Conservation (phyloP, 495 filamentous ascomycete species). For the Xylaria castorea region DNA sequence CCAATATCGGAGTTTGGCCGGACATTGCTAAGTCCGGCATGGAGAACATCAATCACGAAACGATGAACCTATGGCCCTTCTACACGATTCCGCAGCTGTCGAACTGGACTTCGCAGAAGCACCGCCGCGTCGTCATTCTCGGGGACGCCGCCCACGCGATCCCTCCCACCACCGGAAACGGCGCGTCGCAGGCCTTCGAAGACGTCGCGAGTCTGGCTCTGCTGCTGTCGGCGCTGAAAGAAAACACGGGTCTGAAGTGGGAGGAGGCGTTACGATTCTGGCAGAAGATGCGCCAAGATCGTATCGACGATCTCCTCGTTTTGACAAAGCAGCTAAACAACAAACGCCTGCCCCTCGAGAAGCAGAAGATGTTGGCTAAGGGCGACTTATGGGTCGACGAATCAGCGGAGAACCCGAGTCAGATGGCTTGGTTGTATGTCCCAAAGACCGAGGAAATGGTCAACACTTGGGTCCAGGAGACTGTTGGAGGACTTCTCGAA, state of each 20-base stretch:
- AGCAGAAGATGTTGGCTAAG: conserved; percentile 19
- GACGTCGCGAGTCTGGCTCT: conserved; percentile 43
- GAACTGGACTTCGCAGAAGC: conserved; percentile 43
- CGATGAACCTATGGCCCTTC: conserved; percentile 36
- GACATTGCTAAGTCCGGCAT: conserved; percentile 26
- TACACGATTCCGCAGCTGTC: conserved; percentile 29
- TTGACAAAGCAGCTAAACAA: conserved; percentile 32
- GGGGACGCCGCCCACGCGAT: conserved; percentile 52
- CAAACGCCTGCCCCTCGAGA: conserved; percentile 31
- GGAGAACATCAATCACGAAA: conserved; percentile 28
- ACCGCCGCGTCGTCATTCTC: conserved; percentile 18
- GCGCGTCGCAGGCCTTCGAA: conserved; percentile 48
- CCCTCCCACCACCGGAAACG: conserved; percentile 50
- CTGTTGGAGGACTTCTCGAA: not conserved
- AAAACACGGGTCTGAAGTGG: conserved; percentile 10
- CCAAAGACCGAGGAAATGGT: conserved; percentile 26
- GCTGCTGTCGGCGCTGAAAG: conserved; percentile 30
- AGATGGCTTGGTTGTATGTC: conserved; percentile 31
- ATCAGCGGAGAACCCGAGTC: conserved; percentile 22
- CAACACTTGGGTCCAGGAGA: conserved; percentile 15
- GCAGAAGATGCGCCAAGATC: conserved; percentile 33
- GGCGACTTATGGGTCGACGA: conserved; percentile 27
- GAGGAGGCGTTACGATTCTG: conserved; percentile 28
- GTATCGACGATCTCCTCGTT: conserved; percentile 31
- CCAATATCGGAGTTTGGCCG: conserved; percentile 22